A percentile compares a stretch with the other conserved stretches of the same genome.
These are phyloP conservation scores for Acer campestre DNA, from an alignment of 345 rosid genomes.

Conservation along the genomic window DNA sequence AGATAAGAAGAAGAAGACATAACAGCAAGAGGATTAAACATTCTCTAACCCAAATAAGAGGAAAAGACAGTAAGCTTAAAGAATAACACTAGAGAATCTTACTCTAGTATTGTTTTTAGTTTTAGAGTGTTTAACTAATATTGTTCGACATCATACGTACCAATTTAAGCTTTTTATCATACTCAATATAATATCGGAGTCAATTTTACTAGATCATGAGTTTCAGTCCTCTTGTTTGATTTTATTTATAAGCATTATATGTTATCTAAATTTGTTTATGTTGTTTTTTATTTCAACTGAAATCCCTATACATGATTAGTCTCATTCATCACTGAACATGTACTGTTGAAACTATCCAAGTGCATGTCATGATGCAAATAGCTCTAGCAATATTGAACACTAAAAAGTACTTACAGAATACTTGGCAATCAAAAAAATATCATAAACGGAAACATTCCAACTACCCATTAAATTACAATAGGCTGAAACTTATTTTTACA, in stretches of 20 bases:
- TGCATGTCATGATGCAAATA: neutral
- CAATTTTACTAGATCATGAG: no score
- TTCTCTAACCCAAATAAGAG: neutral
- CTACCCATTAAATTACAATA: neutral
- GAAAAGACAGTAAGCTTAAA: neutral
- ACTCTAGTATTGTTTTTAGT: no score
- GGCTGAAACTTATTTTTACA: neutral
- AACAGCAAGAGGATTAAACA: neutral
- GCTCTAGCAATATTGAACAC: no score
- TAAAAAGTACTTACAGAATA: neutral
- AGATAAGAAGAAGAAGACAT: neutral
- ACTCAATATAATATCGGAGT: no score
- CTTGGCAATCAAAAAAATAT: neutral
- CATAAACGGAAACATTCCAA: slow-evolving; percentile 5
- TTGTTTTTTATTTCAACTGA: no score
- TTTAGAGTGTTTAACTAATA: no score
- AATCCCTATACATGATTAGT: neutral
- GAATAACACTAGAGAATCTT: neutral
- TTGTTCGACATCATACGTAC: no score
- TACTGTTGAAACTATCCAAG: neutral
- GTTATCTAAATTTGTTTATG: no score
- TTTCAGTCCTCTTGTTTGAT: no score
- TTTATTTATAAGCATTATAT: no score
- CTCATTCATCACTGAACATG: neutral
- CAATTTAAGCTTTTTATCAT: no score